Conservation (phyloP, 2,329 filamentous ascomycete genomes). For the Zasmidium citrigriseum region DNA sequence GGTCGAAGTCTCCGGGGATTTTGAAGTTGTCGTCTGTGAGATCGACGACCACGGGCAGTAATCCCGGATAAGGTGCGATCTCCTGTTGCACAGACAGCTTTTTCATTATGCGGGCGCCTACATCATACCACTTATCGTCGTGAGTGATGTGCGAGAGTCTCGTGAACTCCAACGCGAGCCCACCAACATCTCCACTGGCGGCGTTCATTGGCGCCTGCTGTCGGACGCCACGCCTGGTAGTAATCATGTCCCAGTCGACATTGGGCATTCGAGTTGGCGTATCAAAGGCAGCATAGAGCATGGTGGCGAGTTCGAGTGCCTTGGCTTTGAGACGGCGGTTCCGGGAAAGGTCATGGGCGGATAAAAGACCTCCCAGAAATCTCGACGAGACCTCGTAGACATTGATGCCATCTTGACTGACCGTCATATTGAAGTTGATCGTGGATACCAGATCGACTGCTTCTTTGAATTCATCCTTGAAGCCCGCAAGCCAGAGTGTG, state of each 20-base stretch:
- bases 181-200: slow-evolving; percentile 57
- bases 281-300: slow-evolving; percentile 68
- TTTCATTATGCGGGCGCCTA: slow-evolving; percentile 58
- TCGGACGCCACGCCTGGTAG: slow-evolving; percentile 26
- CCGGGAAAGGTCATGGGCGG: slow-evolving; percentile 68
- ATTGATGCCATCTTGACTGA: slow-evolving; percentile 56
- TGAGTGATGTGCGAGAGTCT: slow-evolving; percentile 64
- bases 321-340: slow-evolving; percentile 58
- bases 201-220: slow-evolving; percentile 36
- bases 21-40: slow-evolving; percentile 36
- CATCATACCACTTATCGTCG: slow-evolving; percentile 63
- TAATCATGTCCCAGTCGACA: slow-evolving; percentile 58
- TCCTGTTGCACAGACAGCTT: slow-evolving; percentile 57
- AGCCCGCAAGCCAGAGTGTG: slow-evolving; percentile 70
- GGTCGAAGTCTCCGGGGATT: slow-evolving; percentile 30
- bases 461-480: slow-evolving; percentile 65
- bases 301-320: slow-evolving; percentile 63
- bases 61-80: slow-evolving; percentile 58
- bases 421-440: slow-evolving; percentile 62
- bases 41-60: slow-evolving; percentile 62
- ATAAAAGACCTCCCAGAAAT: slow-evolving; percentile 68
- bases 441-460: slow-evolving; percentile 59
- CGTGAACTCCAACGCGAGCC: slow-evolving; percentile 64
- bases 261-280: slow-evolving; percentile 69
- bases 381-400: slow-evolving; percentile 72